Base-by-base conservation (phyloP, 2,329 filamentous ascomycete species). In the Tympanopsis confertula region DNA sequence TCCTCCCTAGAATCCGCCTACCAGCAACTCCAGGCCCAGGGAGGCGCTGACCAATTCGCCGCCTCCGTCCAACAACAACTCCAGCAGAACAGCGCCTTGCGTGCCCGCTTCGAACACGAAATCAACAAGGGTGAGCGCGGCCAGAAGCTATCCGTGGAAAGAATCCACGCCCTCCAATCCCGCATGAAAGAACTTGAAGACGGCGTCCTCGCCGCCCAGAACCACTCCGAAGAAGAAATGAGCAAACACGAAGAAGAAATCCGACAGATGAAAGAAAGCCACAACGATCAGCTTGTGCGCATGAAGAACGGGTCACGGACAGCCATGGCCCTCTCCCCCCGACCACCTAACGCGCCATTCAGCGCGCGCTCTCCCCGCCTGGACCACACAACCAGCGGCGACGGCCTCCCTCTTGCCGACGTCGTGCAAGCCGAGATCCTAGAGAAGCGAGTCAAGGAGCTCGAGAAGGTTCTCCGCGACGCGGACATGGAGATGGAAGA, bases 401-500 rank as follows among this genome's bases (percentile, higher is more conserved):
- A 33, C 17, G 67, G 68, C 37, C 57, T 62, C 44, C 75, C 71
- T 5, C 69, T 61, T 5, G 69, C 62, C 35, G 71, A 72, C 4
- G 62, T 67, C 15, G 71, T 5, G 68, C 19, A 61, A 74, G 43
- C 64, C 65, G 7, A 76, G 43, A 56, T 65, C 14, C 63, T 82
- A 12, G 74, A 80, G 54, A 66, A 67, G 42, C 69, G 72, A 42
- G 75, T 82, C 12, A 65, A 66, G 45, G 75, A 81, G 49, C 63
- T 82, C n/a, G 78, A 82, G 54, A 69, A 65, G 47, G 68, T 76
- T 29, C 60, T 82, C 20, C 56, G 65, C 2, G 72, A 80, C 43
- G 76, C 78, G n/a, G 78, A 82, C 47, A 64, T 65, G 38, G 78
- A 82, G 53, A 80, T 82, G 73, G 68, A 75, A 43, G 71, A 76